Conservation (phyloP, 1,284 basidiomycete species). For the Trichosporon sp. region DNA sequence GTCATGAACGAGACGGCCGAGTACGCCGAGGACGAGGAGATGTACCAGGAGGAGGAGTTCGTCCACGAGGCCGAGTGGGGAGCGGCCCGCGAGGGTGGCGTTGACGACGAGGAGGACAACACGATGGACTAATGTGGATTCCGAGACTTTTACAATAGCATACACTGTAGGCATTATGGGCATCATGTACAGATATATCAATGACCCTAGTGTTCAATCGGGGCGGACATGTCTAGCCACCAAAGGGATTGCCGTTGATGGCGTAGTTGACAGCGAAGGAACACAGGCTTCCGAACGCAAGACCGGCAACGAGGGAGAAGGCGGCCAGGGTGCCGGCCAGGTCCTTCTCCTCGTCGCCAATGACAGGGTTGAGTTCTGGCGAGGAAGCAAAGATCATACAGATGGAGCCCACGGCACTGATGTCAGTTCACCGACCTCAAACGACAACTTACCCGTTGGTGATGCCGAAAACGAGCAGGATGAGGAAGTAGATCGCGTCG, state of each 20-base stretch:
- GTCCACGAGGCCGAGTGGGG: conserved; percentile 54
- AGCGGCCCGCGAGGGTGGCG: conserved; percentile 44
- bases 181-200: conserved; percentile 27
- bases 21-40: conserved; percentile 42
- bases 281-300: conserved; percentile 71
- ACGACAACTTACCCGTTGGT: conserved; percentile 67
- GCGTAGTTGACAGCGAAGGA: conserved; percentile 69
- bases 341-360: conserved; percentile 69
- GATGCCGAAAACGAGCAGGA: conserved; percentile 71
- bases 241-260: conserved; percentile 36
- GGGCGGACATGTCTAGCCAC: conserved; percentile 26
- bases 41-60: conserved; percentile 49
- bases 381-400: conserved; percentile 56
- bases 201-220: conserved; percentile 17
- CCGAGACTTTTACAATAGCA: conserved; percentile 20
- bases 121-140: conserved; percentile 28
- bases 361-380: conserved; percentile 50
- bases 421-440: conserved; percentile 29
- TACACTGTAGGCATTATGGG: conserved; percentile 32
- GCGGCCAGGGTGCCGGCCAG: conserved; percentile 76
- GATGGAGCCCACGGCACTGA: conserved; percentile 47
- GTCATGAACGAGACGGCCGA: conserved; percentile 41
- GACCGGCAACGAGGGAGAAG: conserved; percentile 75
- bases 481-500: conserved; percentile 71
- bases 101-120: conserved; percentile 46